A percentile compares a stretch with the other conserved stretches of the same genome.
These are phyloP conservation scores for Phytophthora ramorum DNA, from an alignment of 352 stramenopile species.

Conservation along the genomic window DNA sequence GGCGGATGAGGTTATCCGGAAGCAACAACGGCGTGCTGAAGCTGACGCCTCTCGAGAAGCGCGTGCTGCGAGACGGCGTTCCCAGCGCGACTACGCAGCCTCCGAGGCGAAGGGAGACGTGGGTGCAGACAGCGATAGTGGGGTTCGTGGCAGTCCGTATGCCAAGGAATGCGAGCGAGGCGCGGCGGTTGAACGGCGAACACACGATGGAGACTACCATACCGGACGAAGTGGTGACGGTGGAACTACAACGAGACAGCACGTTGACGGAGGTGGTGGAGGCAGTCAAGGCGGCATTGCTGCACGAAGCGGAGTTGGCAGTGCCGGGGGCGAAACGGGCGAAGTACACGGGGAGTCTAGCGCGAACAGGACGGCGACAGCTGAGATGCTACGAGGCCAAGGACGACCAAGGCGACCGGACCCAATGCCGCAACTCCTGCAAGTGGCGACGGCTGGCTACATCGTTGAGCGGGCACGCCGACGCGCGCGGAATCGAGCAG, in stretches of 20 bases:
- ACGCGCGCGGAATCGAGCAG: background rate
- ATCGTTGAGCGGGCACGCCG: slow-evolving; percentile 4
- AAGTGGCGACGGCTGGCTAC: slow-evolving; percentile 1
- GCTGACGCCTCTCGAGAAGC: background rate
- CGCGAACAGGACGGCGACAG: background rate
- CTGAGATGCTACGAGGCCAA: slow-evolving; percentile 6
- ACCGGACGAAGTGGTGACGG: too few species aligned
- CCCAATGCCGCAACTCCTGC: background rate
- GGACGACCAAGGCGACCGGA: background rate
- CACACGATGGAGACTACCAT: background rate
- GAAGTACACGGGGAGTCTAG: background rate
- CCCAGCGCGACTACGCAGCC: background rate
- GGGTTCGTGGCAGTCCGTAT: background rate
- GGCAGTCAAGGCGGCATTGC: background rate
- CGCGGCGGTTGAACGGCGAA: background rate
- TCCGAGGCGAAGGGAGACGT: background rate
- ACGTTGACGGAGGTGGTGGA: background rate
- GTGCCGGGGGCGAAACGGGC: background rate
- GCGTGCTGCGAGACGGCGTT: background rate
- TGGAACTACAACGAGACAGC: too few species aligned
- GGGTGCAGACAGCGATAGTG: too few species aligned
- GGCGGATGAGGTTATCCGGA: too few species aligned
- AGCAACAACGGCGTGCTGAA: too few species aligned
- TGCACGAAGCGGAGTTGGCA: background rate
- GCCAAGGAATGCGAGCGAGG: background rate